Evolutionary conservation across 1,284 basidiomycete species (phyloP), one percentile per base, ranked within the genome.

Genomic region (Microbotryum lychnidis-dioicae): DNA sequence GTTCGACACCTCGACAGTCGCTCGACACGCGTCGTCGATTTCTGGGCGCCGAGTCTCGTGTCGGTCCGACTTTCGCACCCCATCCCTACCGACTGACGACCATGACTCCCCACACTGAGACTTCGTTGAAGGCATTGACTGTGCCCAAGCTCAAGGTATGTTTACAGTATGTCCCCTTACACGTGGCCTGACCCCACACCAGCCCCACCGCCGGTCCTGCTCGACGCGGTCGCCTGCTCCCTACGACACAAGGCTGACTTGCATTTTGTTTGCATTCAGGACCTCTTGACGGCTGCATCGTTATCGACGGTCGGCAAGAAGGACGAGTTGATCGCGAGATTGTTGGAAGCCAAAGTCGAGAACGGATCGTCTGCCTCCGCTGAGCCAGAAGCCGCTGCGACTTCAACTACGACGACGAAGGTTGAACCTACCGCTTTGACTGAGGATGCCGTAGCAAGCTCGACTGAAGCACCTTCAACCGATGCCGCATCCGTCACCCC

Each of bases 61-160:
- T 31, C 31, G 8, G 31, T 31, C 10, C 8, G 31, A 31, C 31
- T 31, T 31, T 31, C 37, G 37, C 37, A 42, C 14, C 37, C 37
- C 37, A 42, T 4, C 14, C 14, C 12, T 4, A 42, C 37, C 4
- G 37, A 42, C 14, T 31, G 31, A 31, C 8, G 31, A 16, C 33
- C 4, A 57, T 56, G 59, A 4, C 50, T 3, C 57, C 23, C 54
- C 54, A 63, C 62, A 61, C 65, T 3, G 63, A 67, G 51, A 9
- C 54, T 14, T 50, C 55, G 1, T 56, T 69, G 31, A 75, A 77
- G 64, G 74, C 75, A 44, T 73, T 78, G 59, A 77, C 76, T 48
- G 77, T 78, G 18, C 69, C 73, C 14, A 75, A 78, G 64, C 74
- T 78, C 62, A 77, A 78, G 68, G 76, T 67, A 12, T 25, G 44